Conservation (phyloP, 441 rosid genomes). For the Mallotus repandus region DNA sequence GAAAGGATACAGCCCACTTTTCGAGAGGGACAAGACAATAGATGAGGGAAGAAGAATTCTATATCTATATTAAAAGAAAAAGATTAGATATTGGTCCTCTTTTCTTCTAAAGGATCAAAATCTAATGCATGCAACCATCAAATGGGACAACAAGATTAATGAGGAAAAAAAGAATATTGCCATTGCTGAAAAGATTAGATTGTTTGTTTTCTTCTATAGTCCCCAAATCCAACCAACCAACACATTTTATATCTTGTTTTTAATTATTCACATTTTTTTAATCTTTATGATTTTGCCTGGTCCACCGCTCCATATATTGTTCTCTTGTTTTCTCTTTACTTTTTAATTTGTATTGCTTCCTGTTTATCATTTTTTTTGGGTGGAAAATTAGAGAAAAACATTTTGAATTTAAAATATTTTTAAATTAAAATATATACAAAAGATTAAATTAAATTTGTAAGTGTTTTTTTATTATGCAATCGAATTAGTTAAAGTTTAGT, state of each 20-base stretch:
- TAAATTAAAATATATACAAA: no score
- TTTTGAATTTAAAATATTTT: no score
- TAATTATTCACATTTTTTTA: neutral
- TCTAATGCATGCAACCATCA: neutral
- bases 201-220: neutral
- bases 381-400: no score
- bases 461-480: no score
- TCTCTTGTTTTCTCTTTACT: neutral
- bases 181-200: slow-evolving; percentile 16
- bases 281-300: neutral
- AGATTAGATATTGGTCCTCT: neutral
- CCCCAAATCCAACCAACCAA: slow-evolving; percentile 22
- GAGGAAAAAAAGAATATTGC: slow-evolving; percentile 18
- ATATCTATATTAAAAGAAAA: neutral
- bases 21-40: slow-evolving; percentile 22
- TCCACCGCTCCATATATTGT: slow-evolving; percentile 9
- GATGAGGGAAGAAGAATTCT: neutral
- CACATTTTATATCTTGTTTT: slow-evolving; percentile 25
- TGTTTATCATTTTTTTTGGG: no score
- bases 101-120: neutral
- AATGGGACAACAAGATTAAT: neutral
- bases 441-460: no score
- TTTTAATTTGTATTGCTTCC: no score
- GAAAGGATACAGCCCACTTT: slow-evolving; percentile 26
- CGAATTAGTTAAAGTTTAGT: no score